Percentiles rank a stretch among this genome's conserved stretches.
Evolutionary conservation across 140 eudicot species (phyloP).

Genomic region (Senecio squalidus): DNA sequence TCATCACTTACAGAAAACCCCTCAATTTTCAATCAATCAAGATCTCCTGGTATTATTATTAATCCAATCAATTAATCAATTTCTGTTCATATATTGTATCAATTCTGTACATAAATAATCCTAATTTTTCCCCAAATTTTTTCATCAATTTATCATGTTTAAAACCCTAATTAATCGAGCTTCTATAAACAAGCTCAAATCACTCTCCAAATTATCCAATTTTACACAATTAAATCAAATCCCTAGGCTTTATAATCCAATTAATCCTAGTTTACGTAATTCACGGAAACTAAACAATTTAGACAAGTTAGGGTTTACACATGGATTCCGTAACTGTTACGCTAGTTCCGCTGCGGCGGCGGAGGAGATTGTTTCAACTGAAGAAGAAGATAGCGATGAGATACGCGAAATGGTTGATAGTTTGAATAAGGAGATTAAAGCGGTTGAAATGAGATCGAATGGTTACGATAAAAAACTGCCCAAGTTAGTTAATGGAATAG

Average conservation of each 20-base stretch:
- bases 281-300: neutral
- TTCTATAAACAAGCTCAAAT: conserved; percentile 46
- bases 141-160: conserved; percentile 69
- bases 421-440: conserved; percentile 33
- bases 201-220: conserved; percentile 16
- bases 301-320: neutral
- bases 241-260: no score
- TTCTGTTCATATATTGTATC: neutral
- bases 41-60: conserved; percentile 15
- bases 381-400: conserved; percentile 75
- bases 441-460: conserved; percentile 6
- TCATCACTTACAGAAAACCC: neutral
- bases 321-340: conserved; percentile 26
- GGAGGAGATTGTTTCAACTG: conserved; percentile 58
- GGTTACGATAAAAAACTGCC: conserved; percentile 22
- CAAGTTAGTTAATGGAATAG: conserved; percentile 49
- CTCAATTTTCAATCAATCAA: neutral
- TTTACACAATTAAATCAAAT: no score
- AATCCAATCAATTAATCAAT: neutral
- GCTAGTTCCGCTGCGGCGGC: conserved; percentile 76
- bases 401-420: conserved; percentile 49
- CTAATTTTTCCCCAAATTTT: no score
- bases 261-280: conserved; percentile 20
- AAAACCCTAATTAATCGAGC: conserved; percentile 48
- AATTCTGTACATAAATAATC: neutral